Base-by-base conservation (phyloP, 179 eudicot genomes). In the Drosera spatulata region DNA sequence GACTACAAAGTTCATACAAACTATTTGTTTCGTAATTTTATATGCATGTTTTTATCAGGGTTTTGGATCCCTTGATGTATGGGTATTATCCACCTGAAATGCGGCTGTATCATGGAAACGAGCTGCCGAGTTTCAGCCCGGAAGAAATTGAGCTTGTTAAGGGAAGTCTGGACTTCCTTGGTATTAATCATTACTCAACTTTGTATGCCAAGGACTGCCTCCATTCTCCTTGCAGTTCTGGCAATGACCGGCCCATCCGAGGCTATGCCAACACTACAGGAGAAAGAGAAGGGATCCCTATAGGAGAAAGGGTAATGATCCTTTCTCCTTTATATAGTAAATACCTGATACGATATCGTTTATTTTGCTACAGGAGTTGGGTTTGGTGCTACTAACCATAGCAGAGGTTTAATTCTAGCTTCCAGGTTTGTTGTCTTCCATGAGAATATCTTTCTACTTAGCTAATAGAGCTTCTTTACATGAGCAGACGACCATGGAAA, bases 1-100 rank as follows among this genome's bases (percentile, higher is more conserved):
- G 33, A 22, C 33, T 22, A 22, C 33, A 22, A 22, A 22, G 33
- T 22, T 22, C 33, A 22, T 22, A 22, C 33, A 22, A 22, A 22
- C 33, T 22, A 22, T 22, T 22, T 22, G 33, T 47, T 55, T 14
- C 38, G 22, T 50, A 45, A 14, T 47, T 48, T 12, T 45, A 14
- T 33, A 7, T 15, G 69, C 54, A 10, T 7, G 40, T 10, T 42
- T 5, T 55, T 38, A 65, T 73, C 64, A 86, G 96, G 98, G 14
- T 66, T 0, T 64, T 88, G 12, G 98, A 88, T 72, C 98, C 98
- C 4, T 54, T 88, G 47, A 63, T 88, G 46, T 75, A 75, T 44
- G 96, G 97, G 46, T 80, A 85, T 15, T 91, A 88, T 69, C 97
- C 97, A 45, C 54, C 70, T 51, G 79, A 80, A 71, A 80, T 91